Evolutionary conservation across 2,329 filamentous ascomycete species (phyloP), one percentile per base, ranked within the genome.

Genomic region (Hymenoscyphus fructigenus): DNA sequence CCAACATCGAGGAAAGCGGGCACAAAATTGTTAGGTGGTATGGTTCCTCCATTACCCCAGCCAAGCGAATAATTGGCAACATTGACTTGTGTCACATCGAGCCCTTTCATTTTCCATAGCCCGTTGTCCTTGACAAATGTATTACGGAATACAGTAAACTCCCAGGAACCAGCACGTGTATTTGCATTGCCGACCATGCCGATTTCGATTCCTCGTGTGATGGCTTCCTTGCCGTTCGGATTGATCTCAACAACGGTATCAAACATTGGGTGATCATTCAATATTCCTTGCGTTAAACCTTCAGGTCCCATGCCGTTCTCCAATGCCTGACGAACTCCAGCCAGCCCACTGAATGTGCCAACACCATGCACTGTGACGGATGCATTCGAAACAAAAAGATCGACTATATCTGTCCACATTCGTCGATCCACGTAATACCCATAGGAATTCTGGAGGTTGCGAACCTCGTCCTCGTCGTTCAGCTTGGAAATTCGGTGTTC

Each of bases 401-500:
- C 62, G 9, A 64, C 62, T 15, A 60, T 32, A 23, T 64, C 58
- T 36, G 29, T 57, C 62, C 62, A 64, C 50, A 61, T 64, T 36
- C 57, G 44, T n/a, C 62, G 62, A 57, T 64, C 58, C 29, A 61
- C 58, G 36, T 64, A 64, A 50, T 58, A 61, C 6, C 62, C 58
- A 50, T 61, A 57, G 23, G 62, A 47, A 61, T 64, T 20, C 58
- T 64, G 58, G 4, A 64, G 58, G 36, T 64, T 64, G 12, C 62
- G 44, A 3, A 64, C 57, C 7, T 47, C 47, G 32, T 64, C 62
- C 28, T 64, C 57, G 34, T 64, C 57, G 20, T 64, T 57, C 62
- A 64, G 20, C 12, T 41, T 38, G 10, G 34, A 23, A 23, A 64
- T 60, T 36, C 58, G 29, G 5, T 57, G 32, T 47, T n/a, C 50